Conservation (phyloP, 495 filamentous ascomycete genomes). For the Xylaria intraflava region DNA sequence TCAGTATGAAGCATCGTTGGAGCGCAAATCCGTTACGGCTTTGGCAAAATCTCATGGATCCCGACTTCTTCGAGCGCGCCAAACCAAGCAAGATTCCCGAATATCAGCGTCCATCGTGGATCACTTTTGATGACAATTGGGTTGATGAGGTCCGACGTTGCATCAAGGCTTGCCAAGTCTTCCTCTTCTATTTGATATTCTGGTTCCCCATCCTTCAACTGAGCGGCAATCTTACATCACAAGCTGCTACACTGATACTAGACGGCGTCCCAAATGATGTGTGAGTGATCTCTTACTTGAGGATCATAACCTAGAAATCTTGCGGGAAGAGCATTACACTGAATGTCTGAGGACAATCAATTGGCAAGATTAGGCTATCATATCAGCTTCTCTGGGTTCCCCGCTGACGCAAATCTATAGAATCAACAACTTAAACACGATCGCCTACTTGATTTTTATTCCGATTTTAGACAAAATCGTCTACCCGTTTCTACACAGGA, state of each 20-base stretch:
- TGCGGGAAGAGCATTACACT: no score
- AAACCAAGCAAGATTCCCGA: constrained; percentile 55
- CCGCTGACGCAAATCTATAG: constrained; percentile 1
- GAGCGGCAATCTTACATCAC: constrained; percentile 67
- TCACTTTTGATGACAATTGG: constrained; percentile 70
- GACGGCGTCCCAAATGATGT: constrained; percentile 73
- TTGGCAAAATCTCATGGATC: constrained; percentile 47
- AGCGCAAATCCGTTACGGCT: constrained; percentile 48
- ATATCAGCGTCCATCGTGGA: constrained; percentile 50
- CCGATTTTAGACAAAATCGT: constrained; percentile 63
- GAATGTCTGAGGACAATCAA: no score
- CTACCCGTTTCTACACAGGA: constrained; percentile 60
- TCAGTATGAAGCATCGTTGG: constrained; percentile 61
- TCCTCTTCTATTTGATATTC: constrained; percentile 52
- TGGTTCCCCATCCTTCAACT: constrained; percentile 46
- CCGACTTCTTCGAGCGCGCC: constrained; percentile 55
- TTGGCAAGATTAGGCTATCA: no score
- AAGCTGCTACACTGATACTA: constrained; percentile 64
- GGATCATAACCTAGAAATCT: no score
- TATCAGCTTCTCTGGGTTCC: no score
- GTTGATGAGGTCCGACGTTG: constrained; percentile 66
- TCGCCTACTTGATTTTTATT: constrained; percentile 72
- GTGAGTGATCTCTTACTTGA: neutral
- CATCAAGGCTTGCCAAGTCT: constrained; percentile 62
- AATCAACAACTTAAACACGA: constrained; percentile 69